These are phyloP conservation scores for Eucalyptus camaldulensis DNA, from an alignment of 345 rosid genomes.

Conservation along the genomic window DNA sequence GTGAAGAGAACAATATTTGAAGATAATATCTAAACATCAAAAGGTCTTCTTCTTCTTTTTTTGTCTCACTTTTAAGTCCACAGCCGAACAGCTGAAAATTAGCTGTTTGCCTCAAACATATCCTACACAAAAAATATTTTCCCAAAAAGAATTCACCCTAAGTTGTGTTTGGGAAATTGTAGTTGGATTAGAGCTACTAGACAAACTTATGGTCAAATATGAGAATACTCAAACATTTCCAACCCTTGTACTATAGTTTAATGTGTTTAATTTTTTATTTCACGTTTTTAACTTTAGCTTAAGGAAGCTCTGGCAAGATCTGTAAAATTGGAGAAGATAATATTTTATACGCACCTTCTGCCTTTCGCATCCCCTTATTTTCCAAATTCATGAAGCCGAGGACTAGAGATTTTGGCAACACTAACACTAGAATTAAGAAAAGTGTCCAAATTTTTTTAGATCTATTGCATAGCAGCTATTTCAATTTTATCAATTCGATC, in stretches of 20 bases:
- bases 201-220: not conserved
- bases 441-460: not conserved
- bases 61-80: not conserved
- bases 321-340: not conserved
- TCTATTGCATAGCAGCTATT: not conserved
- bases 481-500: too few species aligned
- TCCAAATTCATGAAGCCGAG: not conserved
- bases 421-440: not conserved
- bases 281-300: not conserved
- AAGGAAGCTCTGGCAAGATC: not conserved
- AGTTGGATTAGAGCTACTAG: not conserved
- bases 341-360: not conserved
- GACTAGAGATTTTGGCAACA: not conserved
- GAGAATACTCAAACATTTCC: not conserved
- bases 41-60: too few species aligned
- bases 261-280: not conserved
- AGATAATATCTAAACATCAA: not conserved
- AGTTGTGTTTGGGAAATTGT: not conserved
- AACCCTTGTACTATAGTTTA: not conserved
- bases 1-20: not conserved
- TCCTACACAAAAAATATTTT: not conserved
- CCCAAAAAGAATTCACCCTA: not conserved
- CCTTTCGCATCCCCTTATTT: not conserved
- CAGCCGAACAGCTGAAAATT: not conserved
- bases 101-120: not conserved